A percentile compares a stretch with the other conserved stretches of the same genome.
Evolutionary conservation across 306 rosid species (phyloP).

Genomic region (Prunus salicina): DNA sequence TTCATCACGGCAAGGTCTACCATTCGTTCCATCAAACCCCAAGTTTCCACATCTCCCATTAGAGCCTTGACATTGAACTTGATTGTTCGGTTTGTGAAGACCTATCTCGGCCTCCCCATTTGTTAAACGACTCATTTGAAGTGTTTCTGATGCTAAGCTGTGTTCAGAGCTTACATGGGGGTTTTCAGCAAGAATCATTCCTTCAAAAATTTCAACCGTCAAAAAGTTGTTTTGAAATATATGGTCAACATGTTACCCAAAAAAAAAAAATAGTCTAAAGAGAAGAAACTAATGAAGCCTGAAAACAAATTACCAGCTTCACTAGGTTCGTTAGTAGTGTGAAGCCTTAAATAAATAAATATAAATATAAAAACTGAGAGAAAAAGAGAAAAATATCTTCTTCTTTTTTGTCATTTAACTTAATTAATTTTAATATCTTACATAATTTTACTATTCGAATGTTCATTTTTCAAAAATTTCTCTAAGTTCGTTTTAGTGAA

Average conservation of each 20-base stretch:
- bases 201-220: conserved; percentile 17
- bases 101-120: conserved; percentile 51
- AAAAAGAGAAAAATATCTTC: not conserved
- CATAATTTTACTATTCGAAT: not conserved
- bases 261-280: not conserved
- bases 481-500: not conserved
- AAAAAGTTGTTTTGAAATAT: not conserved
- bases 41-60: conserved; percentile 32
- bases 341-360: too few relatives aligned
- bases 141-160: conserved; percentile 36
- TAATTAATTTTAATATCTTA: not conserved
- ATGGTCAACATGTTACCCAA: not conserved
- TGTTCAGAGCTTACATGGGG: conserved; percentile 18
- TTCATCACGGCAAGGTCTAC: conserved; percentile 24
- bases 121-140: conserved; percentile 36
- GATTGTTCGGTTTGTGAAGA: conserved; percentile 42
- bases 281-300: not conserved
- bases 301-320: not conserved
- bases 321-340: not conserved
- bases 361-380: too few relatives aligned
- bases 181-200: conserved; percentile 40
- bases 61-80: conserved; percentile 26
- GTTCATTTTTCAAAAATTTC: not conserved
- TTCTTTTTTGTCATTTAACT: not conserved
- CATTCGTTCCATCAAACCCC: conserved; percentile 29